Evolutionary conservation across 2,329 filamentous ascomycete genomes (phyloP).

Genomic region (Chaetoscypha palmicola): DNA sequence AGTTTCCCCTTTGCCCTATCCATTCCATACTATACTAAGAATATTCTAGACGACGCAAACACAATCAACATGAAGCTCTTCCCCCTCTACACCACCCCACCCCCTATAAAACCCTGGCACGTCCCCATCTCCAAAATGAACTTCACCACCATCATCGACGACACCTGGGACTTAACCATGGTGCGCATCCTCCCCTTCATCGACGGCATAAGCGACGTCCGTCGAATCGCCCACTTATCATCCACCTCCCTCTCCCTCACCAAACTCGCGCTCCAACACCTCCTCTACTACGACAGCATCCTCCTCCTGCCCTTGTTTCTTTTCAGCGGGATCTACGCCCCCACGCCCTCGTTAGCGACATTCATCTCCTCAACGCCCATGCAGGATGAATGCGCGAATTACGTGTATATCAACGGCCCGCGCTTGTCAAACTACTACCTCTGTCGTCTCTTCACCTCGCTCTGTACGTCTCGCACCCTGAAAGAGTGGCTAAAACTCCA

Average conservation of each 20-base stretch:
- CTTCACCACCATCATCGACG: conserved; percentile 55
- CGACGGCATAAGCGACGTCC: conserved; percentile 81
- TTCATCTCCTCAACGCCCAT: conserved; percentile 71
- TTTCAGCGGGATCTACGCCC: conserved; percentile 85
- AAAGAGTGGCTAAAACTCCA: conserved; percentile 81
- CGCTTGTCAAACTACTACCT: conserved; percentile 55
- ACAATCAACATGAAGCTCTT: conserved; percentile 96
- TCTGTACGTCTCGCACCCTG: conserved; percentile 76
- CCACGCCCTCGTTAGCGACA: conserved; percentile 66
- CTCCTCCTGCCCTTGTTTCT: conserved; percentile 92
- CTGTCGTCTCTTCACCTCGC: conserved; percentile 76
- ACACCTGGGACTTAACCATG: conserved; percentile 69
- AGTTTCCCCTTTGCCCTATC: conserved; percentile 26
- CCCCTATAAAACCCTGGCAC: conserved; percentile 77
- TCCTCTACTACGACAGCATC: conserved; percentile 88
- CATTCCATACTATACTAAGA: conserved; percentile 6
- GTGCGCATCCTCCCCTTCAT: conserved; percentile 77
- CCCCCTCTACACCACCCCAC: conserved; percentile 69
- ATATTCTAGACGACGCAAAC: conserved; percentile 69
- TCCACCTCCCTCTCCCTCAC: conserved; percentile 83
- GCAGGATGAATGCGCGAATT: conserved; percentile 81
- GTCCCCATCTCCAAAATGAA: conserved; percentile 74
- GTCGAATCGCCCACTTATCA: conserved; percentile 75
- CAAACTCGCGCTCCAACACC: conserved; percentile 77
- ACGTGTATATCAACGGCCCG: conserved; percentile 46